These are phyloP conservation scores for Verticillium alfalfae DNA, from an alignment of 2,329 filamentous ascomycete species.

Conservation along the genomic window DNA sequence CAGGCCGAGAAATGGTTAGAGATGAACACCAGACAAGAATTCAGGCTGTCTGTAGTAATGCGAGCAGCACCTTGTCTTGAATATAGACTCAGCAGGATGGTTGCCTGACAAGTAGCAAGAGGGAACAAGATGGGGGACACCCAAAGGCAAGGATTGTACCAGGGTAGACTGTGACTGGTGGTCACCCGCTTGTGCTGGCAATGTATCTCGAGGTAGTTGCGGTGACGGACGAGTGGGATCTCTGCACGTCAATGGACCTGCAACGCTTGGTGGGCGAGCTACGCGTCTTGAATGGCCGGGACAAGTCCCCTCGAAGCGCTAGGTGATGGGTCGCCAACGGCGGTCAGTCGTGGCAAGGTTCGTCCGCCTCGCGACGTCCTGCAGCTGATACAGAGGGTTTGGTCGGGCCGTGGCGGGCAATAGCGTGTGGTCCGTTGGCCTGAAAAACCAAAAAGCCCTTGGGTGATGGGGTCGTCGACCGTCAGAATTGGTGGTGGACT, in stretches of 20 bases:
- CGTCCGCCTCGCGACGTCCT: not conserved
- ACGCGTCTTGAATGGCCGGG: constrained; percentile 1
- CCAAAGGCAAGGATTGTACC: not conserved
- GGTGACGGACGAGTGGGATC: constrained; percentile 1
- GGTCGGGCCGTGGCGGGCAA: not conserved
- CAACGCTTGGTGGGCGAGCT: not conserved
- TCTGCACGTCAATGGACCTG: constrained; percentile 1
- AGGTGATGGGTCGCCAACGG: not conserved
- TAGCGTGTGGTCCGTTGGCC: not conserved
- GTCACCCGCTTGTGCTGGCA: not conserved
- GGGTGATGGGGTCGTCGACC: not conserved
- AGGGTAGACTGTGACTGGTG: not conserved
- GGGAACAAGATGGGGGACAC: not conserved
- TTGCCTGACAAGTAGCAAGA: not conserved
- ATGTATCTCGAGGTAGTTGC: not conserved
- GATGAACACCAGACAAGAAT: not conserved
- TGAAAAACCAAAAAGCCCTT: not conserved
- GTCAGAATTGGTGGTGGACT: not conserved
- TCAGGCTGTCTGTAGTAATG: not conserved
- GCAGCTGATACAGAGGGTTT: not conserved
- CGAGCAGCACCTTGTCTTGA: not conserved
- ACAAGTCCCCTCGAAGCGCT: not conserved
- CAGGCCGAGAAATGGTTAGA: not conserved
- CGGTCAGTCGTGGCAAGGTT: not conserved
- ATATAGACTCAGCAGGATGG: not conserved